phyloP scores from a whole-genome alignment of 768 basidiomycete species.

The Agrocybe praecox region DNA sequence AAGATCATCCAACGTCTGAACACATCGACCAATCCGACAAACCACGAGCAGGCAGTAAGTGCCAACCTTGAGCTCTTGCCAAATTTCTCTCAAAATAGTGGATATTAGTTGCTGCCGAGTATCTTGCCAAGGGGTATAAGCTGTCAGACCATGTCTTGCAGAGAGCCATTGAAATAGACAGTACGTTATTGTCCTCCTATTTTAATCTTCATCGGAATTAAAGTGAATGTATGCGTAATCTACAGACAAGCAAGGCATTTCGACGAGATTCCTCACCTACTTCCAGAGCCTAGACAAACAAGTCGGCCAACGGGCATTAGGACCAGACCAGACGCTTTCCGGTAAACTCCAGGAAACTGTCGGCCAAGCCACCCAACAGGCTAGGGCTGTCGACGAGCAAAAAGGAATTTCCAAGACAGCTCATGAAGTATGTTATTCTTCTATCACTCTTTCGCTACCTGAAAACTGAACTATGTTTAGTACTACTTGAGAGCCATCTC shows the following conservation, averaged over 20 bases:
- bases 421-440: slow-evolving; percentile 51
- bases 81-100: not conserved
- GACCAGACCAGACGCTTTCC: slow-evolving; percentile 81
- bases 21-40: slow-evolving; percentile 85
- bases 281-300: slow-evolving; percentile 71
- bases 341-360: slow-evolving; percentile 70
- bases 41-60: slow-evolving; percentile 81
- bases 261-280: slow-evolving; percentile 79
- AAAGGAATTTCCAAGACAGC: slow-evolving; percentile 75
- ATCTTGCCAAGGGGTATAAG: slow-evolving; percentile 86
- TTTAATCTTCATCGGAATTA: not conserved
- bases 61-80: too few species aligned
- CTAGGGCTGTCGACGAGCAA: slow-evolving; percentile 79
- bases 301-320: slow-evolving; percentile 71
- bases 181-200: slow-evolving; percentile 29
- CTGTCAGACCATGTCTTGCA: slow-evolving; percentile 80
- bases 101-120: slow-evolving; percentile 82
- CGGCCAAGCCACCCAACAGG: slow-evolving; percentile 65
- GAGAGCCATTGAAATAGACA: slow-evolving; percentile 80
- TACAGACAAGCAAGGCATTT: slow-evolving; percentile 84
- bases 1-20: slow-evolving; percentile 38
- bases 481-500: slow-evolving; percentile 78
- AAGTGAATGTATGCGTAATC: not conserved
- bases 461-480: slow-evolving; percentile 34
- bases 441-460: not conserved